Conservation (phyloP, 805 yeast species). For the Sugiyamaella chiloensis region DNA sequence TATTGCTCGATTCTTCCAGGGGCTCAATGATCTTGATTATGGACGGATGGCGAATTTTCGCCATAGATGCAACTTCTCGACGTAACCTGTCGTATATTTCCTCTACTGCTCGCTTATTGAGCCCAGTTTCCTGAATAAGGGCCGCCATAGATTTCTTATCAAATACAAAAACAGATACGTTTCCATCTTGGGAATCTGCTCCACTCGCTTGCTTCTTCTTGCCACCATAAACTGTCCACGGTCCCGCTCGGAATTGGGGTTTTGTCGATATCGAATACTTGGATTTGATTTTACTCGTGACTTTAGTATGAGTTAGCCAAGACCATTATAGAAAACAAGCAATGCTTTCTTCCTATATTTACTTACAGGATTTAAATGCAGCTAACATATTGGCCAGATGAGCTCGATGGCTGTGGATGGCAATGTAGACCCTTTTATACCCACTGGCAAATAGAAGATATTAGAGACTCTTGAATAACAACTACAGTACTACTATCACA, state of each 20-base stretch:
- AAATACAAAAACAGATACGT: conserved; percentile 79
- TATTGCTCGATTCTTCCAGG: conserved; percentile 76
- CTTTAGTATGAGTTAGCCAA: conserved; percentile 13
- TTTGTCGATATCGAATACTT: conserved; percentile 65
- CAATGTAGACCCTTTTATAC: no score
- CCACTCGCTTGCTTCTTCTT: conserved; percentile 66
- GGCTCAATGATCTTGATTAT: conserved; percentile 82
- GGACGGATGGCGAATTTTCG: conserved; percentile 87
- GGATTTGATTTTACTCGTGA: conserved; percentile 30
- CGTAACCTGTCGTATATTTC: conserved; percentile 66
- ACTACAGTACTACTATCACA: no score
- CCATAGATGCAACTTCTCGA: conserved; percentile 64
- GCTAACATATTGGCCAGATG: conserved; percentile 21
- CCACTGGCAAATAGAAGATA: no score
- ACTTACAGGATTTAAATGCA: conserved; percentile 26
- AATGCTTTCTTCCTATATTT: not conserved
- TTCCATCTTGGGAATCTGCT: conserved; percentile 47
- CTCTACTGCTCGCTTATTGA: conserved; percentile 47
- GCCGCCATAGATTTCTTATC: conserved; percentile 74
- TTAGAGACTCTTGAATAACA: no score
- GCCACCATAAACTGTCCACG: conserved; percentile 87
- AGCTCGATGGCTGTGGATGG: no score
- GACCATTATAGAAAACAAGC: no score
- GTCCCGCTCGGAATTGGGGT: conserved; percentile 69
- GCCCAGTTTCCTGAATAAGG: conserved; percentile 48